Conservation (phyloP, 2,329 filamentous ascomycete species). For the Fusarium buharicum region DNA sequence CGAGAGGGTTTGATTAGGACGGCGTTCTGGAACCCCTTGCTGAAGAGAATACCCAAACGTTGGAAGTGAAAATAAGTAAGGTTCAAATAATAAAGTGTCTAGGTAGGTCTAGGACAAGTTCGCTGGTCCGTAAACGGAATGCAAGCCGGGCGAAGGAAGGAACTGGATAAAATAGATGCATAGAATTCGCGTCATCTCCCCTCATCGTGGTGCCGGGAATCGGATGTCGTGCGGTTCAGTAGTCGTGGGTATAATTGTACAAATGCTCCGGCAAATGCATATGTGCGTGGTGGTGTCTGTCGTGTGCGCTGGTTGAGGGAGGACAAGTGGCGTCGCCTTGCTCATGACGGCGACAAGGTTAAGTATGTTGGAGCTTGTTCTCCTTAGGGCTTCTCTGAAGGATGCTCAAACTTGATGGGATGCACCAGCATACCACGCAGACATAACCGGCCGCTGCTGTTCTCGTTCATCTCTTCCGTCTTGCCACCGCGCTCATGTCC, state of each 20-base stretch:
- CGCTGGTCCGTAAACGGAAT: constrained; percentile 41
- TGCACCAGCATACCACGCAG: constrained; percentile 83
- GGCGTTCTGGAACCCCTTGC: constrained; percentile 38
- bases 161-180: constrained; percentile 40
- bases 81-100: constrained; percentile 47
- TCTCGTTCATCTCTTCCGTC: constrained; percentile 57
- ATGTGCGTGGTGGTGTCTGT: constrained; percentile 46
- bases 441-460: constrained; percentile 74
- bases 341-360: constrained; percentile 43
- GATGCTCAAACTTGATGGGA: constrained; percentile 77
- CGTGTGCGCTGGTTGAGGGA: constrained; percentile 40
- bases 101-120: constrained; percentile 45
- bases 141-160: constrained; percentile 36
- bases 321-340: constrained; percentile 41
- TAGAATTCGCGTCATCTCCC: constrained; percentile 39
- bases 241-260: constrained; percentile 48
- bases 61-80: constrained; percentile 41
- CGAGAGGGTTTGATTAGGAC: constrained; percentile 40
- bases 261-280: constrained; percentile 47
- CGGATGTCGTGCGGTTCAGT: constrained; percentile 41
- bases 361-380: constrained; percentile 10
- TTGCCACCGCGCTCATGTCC: constrained; percentile 63
- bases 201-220: constrained; percentile 37
- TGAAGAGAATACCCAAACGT: constrained; percentile 44
- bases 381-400: constrained; percentile 52